A percentile compares a stretch with the other conserved stretches of the same genome.
These are phyloP conservation scores for Narthecium ossifragum DNA, from an alignment of 106 monocot genomes.

Conservation along the genomic window DNA sequence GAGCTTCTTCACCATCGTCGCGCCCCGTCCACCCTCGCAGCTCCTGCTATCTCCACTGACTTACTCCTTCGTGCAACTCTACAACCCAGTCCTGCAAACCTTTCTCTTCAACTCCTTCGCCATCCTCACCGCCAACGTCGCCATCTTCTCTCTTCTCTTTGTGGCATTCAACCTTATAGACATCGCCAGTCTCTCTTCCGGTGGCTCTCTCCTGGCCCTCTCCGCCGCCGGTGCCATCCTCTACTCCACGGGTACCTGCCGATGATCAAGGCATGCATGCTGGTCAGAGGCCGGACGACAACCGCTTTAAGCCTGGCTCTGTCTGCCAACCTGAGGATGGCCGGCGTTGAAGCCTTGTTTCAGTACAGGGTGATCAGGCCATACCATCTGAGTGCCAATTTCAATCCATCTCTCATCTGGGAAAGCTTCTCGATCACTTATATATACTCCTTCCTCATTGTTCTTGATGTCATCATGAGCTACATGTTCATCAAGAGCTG, in stretches of 20 bases:
- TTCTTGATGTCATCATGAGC: constrained; percentile 49
- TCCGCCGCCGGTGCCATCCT: constrained; percentile 42
- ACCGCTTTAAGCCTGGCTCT: constrained; percentile 57
- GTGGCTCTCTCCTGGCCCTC: constrained; percentile 16
- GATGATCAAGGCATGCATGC: constrained; percentile 45
- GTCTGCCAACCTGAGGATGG: constrained; percentile 56
- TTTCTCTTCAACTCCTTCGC: constrained; percentile 35
- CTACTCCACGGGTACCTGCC: constrained; percentile 58
- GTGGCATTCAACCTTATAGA: constrained; percentile 42
- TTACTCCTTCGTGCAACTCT: constrained; percentile 27
- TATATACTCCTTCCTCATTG: constrained; percentile 52
- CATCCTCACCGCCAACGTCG: constrained; percentile 51
- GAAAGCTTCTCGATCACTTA: constrained; percentile 56
- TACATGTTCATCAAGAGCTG: constrained; percentile 66
- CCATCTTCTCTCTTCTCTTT: constrained; percentile 49
- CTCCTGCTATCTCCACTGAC: no score
- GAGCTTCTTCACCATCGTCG: no score
- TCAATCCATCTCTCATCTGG: constrained; percentile 5
- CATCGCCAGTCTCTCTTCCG: constrained; percentile 24
- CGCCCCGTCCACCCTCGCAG: no score
- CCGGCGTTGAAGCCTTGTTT: constrained; percentile 70
- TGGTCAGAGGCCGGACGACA: constrained; percentile 40
- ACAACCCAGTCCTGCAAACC: constrained; percentile 33
- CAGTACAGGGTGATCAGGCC: constrained; percentile 54
- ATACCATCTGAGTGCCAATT: constrained; percentile 9